phyloP scores from a whole-genome alignment of 1,284 basidiomycete species.

The Chalciporus sp. region DNA sequence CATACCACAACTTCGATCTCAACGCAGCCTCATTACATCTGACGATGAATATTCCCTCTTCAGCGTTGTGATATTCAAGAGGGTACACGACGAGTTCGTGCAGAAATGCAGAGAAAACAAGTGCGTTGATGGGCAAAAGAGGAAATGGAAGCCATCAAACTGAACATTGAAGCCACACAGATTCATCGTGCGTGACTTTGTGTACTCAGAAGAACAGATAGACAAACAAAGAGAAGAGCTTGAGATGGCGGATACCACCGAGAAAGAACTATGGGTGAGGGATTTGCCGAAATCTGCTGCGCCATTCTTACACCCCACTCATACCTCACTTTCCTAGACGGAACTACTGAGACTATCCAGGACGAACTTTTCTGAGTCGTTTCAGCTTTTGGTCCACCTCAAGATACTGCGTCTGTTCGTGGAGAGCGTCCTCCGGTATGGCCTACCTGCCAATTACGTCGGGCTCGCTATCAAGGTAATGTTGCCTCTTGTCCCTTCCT shows the following conservation, averaged over 20 bases:
- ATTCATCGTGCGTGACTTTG: conserved; percentile 93
- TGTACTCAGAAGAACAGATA: conserved; percentile 87
- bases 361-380: conserved; percentile 97
- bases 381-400: conserved; percentile 92
- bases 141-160: conserved; percentile 17
- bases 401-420: conserved; percentile 92
- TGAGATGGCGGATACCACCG: conserved; percentile 78
- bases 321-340: conserved; percentile 55
- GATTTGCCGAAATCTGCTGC: background rate
- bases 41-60: conserved; percentile 93
- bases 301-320: background rate
- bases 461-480: conserved; percentile 81
- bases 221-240: conserved; percentile 85
- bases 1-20: conserved; percentile 7
- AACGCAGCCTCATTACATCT: conserved; percentile 60
- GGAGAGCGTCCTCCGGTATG: conserved; percentile 95
- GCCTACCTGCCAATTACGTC: conserved; percentile 90
- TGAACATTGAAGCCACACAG: conserved; percentile 35
- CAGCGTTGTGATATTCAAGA: conserved; percentile 89
- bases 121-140: conserved; percentile 42
- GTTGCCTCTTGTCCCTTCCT: conserved; percentile 15
- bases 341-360: conserved; percentile 92
- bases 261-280: conserved; percentile 96
- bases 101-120: conserved; percentile 97
- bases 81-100: conserved; percentile 89